Evolutionary conservation across 116 monocot genomes (phyloP), one percentile per base, ranked within the genome.

Genomic region (Papilionanthe hybrid): DNA sequence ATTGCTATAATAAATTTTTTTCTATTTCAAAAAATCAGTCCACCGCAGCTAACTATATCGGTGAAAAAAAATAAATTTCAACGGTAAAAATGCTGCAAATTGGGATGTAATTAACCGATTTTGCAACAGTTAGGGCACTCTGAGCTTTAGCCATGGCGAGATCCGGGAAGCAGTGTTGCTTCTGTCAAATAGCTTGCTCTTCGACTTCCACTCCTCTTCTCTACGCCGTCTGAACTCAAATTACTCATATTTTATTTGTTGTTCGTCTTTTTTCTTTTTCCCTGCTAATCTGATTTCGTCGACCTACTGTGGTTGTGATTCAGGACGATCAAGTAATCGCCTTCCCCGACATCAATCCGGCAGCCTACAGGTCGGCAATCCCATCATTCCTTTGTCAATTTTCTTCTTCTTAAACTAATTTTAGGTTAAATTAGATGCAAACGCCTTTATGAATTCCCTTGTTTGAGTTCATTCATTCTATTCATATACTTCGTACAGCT

Each of bases 301-400:
- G 8, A 10, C 67, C 5, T 13, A 9, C 72, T 72, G 53, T 42
- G 17, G 48, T 3, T 73, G 48, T 58, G 56, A 55, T 58, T 60
- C 48, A 89, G 89, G 83, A 89, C 68, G 89, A 89, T 9, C 83
- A 78, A 65, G 83, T 89, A 57, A 78, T 81, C 74, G 89, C 86
- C 13, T 89, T 89, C 27, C 81, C 83, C 9, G 89, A 89, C 74
- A 81, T 83, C 83, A 89, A 86, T 37, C 89, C 89, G 2, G 76
- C 89, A 0, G 89, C 86, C n/a, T 81, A 83, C 80, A 89, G 89
- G 88, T 89, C 77, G 27, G 1, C 42, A 73, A 43, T 83, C 72
- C 30, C 42, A 25, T 17, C 28, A 29, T 50, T 41, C 0, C 45
- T 45, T 6, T 4, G 25, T 42, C 25, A 4, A 8, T 45, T 3